Evolutionary conservation across 2,329 filamentous ascomycete genomes (phyloP).

Genomic region (Cladophialophora chaetospira): DNA sequence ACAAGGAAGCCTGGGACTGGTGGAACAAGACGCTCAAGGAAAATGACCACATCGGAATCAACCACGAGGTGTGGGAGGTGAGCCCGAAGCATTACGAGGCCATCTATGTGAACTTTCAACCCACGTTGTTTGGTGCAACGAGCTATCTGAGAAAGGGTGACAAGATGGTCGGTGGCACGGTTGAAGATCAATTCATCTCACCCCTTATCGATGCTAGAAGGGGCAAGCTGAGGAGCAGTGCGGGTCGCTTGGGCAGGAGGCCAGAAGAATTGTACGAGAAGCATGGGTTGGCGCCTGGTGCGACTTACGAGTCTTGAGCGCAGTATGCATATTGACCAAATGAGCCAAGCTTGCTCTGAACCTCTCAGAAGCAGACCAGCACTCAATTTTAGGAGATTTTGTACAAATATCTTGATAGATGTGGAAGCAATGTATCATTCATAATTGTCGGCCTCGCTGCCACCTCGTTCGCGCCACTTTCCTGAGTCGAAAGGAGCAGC

Average conservation of each 20-base stretch:
- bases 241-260: constrained; percentile 27
- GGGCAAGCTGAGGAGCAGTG: constrained; percentile 31
- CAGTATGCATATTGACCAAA: too few species aligned
- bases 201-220: constrained; percentile 31
- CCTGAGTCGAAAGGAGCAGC: too few species aligned
- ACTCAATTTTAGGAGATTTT: too few species aligned
- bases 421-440: too few species aligned
- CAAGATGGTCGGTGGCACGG: constrained; percentile 30
- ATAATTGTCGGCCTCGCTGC: too few species aligned
- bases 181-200: constrained; percentile 30
- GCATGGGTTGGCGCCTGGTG: constrained; percentile 13
- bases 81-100: constrained; percentile 46
- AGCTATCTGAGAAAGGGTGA: constrained; percentile 30
- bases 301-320: constrained; percentile 4
- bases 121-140: constrained; percentile 38
- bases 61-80: constrained; percentile 49
- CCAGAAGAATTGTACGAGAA: constrained; percentile 22
- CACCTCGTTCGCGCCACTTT: too few species aligned
- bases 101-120: constrained; percentile 46
- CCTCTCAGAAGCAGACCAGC: too few species aligned
- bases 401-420: too few species aligned
- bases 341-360: too few species aligned
- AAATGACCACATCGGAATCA: constrained; percentile 46
- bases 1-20: constrained; percentile 48
- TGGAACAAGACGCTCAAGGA: constrained; percentile 43